Base-by-base conservation (phyloP, 2,329 filamentous ascomycete species). In the Colletotrichum zoysiae region DNA sequence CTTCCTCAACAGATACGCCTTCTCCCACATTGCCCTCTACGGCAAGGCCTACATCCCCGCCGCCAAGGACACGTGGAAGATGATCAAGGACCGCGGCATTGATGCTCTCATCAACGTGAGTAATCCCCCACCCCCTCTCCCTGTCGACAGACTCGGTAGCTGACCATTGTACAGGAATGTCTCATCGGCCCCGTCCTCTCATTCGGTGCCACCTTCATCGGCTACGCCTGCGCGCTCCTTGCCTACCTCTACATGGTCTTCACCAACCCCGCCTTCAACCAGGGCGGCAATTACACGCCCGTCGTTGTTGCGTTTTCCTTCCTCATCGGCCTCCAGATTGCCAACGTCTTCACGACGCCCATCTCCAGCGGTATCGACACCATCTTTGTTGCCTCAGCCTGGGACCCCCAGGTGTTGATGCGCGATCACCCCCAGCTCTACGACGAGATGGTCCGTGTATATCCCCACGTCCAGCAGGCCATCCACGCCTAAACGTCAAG, bases 31-130 rank as follows among this genome's bases (percentile, higher is more conserved):
- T 78, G 95, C 95, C 0, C 86, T 98, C 0, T 98, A 98, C 79
- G 95, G 95, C 23, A 97, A 97, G 81, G 84, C 92, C 0, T 98
- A 98, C 79, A 88, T 98, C 66, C 86, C 90, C 1, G 93, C 95
- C 0, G 95, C 95, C 46, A 97, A 97, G 82, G 93, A 94, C 76
- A 97, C 94, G 0, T 97, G 94, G 93, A 90, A 78, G 70, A 93
- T 97, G 92, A 95, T 97, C 85, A 95, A 95, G 80, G 90, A 97
- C 78, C 93, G 95, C 42, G 95, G 95, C 38, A 91, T 98, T 72
- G 95, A 98, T 77, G 95, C 94, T 0, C 88, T 98, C 1, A 88
- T 97, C 76, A 97, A 97, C 78, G 83, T 84, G 76, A 77, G 82
- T 74, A 40, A 3, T 1, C 14, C 16, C 3, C 20, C 20, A 2